Base-by-base conservation (phyloP, 345 rosid genomes). In the Mangifera indica region DNA sequence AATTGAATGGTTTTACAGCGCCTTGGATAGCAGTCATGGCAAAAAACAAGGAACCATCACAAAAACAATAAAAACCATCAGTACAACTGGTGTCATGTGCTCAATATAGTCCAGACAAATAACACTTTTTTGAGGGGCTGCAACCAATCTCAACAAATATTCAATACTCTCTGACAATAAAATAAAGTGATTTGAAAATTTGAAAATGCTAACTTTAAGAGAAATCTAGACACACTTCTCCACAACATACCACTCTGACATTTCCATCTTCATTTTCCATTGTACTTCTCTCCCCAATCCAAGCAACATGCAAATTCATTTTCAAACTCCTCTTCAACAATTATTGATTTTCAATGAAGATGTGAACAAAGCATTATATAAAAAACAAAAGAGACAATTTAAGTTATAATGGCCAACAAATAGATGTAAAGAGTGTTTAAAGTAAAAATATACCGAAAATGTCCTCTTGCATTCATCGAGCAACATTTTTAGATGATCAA, bases 391-490 rank as follows among this genome's bases (percentile, higher is more conserved):
- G 17, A 45, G 66, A 12, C n/a, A 69, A 6, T n/a, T 7, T n/a
- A 68, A 37, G 51, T 22, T 26, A 68, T 22, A 54, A 32, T 25
- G 13, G n/a, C 22, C n/a, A 59, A 48, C 45, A 26, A 46, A 60
- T 49, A 20, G 15, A 21, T 60, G 0, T 48, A 1, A 60, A 21
- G 37, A 20, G 42, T 18, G 18, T 11, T 11, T 20, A 15, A 24
- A 24, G 51, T 73, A 34, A 40, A 3, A 62, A 78, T 22, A 62
- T 69, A 94, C 97, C 98, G 87, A 97, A 71, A 87, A 94, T 34
- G 92, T 83, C 81, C 89, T 86, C 84, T 83, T 87, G 93, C 97
- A 94, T 77, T 94, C 97, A 78, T 94, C 98, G 60, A 92, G 84
- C 84, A 89, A 82, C 80, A 84, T 66, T 78, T 86, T 92, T 70